A percentile compares a stretch with the other conserved stretches of the same genome.
Conservation (phyloP, 495 filamentous ascomycete genomes). For the Sordaria brevicollis region DNA sequence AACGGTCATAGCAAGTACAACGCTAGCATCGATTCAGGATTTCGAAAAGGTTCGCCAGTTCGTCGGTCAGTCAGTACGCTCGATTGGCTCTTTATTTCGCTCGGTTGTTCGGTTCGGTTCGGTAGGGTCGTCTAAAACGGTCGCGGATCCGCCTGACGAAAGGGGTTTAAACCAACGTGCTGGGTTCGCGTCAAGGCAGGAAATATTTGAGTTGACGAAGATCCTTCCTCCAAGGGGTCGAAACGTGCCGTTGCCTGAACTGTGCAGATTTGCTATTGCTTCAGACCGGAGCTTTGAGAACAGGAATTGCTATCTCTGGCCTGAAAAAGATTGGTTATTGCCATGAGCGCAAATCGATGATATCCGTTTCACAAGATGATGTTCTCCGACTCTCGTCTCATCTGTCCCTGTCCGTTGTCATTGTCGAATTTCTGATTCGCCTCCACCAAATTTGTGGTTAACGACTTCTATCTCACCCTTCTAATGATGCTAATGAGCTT, state of each 20-base stretch:
- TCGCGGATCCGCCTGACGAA: not conserved
- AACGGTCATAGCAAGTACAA: not conserved
- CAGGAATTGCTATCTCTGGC: not conserved
- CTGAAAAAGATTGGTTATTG: not conserved
- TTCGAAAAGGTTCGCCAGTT: not conserved
- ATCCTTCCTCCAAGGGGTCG: not conserved
- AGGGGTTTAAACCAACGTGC: not conserved
- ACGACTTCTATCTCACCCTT: not conserved
- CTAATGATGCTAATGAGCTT: not conserved
- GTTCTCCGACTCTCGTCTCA: not conserved
- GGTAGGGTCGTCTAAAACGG: not conserved
- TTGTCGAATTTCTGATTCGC: not conserved
- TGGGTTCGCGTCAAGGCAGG: not conserved
- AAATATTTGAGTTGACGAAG: not conserved
- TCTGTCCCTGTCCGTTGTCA: not conserved
- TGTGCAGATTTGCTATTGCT: not conserved
- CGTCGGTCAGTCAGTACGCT: not conserved
- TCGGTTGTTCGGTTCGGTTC: not conserved
- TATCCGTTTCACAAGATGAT: not conserved
- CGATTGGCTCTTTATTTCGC: not conserved
- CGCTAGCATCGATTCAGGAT: not conserved
- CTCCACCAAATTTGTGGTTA: not conserved
- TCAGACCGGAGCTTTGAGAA: not conserved
- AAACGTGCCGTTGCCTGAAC: not conserved
- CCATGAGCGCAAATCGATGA: not conserved